phyloP scores from a whole-genome alignment of 1,139 yeast species.

The Suhomyces terraborum region DNA sequence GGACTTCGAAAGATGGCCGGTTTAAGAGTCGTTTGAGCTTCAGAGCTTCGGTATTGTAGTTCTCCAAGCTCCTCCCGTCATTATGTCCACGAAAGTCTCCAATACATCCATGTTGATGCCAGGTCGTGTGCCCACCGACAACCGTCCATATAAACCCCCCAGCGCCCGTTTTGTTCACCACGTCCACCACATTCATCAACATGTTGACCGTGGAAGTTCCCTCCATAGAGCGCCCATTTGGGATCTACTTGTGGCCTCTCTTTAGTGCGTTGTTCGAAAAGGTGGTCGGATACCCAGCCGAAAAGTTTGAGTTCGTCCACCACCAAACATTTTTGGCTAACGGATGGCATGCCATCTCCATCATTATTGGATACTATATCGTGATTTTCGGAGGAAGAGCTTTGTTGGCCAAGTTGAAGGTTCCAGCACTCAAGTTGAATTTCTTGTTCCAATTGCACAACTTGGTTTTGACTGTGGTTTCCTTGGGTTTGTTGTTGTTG shows the following conservation, averaged over 20 bases:
- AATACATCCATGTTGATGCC: background rate
- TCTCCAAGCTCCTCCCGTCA: no score
- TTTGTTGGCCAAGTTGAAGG: conserved; percentile 47
- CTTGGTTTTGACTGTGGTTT: conserved; percentile 67
- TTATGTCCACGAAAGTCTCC: no score
- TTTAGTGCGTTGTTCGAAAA: conserved; percentile 60
- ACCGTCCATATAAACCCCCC: conserved; percentile 5
- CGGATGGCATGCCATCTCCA: conserved; percentile 64
- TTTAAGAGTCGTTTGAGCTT: no score
- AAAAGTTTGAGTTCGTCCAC: conserved; percentile 69
- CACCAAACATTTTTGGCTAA: conserved; percentile 68
- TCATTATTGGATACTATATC: conserved; percentile 69
- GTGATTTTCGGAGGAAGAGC: conserved; percentile 79
- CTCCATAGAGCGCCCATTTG: conserved; percentile 81
- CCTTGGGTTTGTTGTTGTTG: conserved; percentile 66
- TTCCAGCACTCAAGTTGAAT: conserved; percentile 72
- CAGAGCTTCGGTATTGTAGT: no score
- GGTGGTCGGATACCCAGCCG: conserved; percentile 65
- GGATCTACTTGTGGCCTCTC: conserved; percentile 85
- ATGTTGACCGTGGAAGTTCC: conserved; percentile 39
- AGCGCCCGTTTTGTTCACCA: conserved; percentile 1
- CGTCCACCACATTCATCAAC: conserved; percentile 3
- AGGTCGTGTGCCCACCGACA: conserved; percentile 1
- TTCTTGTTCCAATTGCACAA: conserved; percentile 73
- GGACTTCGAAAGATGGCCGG: no score